Percentiles rank a stretch among this genome's conserved stretches.
phyloP scores from a whole-genome alignment of 2,329 filamentous ascomycete genomes.

The Trichophyton verrucosum region DNA sequence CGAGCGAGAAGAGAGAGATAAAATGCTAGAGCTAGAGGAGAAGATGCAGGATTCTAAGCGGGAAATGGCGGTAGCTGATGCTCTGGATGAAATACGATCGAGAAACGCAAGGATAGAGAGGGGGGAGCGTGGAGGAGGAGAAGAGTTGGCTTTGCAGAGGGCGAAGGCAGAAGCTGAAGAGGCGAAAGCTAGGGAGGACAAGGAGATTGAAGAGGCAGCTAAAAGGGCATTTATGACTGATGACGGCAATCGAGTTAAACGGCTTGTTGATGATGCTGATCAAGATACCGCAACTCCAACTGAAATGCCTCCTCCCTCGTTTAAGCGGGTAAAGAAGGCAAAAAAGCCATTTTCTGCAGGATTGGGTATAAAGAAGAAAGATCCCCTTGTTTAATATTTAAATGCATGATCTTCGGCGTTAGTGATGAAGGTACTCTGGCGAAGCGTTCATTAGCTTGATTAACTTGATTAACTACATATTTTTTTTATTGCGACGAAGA shows the following conservation, averaged over 20 bases:
- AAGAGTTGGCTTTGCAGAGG: conserved; percentile 31
- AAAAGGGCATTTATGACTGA: conserved; percentile 60
- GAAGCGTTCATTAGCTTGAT: not conserved
- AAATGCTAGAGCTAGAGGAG: conserved; percentile 88
- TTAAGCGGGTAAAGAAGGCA: conserved; percentile 66
- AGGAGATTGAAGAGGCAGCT: conserved; percentile 73
- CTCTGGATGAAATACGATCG: conserved; percentile 84
- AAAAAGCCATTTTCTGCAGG: conserved; percentile 69
- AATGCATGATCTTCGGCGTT: conserved; percentile 24
- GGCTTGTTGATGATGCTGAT: conserved; percentile 40
- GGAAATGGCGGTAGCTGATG: conserved; percentile 95
- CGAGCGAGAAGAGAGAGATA: conserved; percentile 62
- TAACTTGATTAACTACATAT: not conserved
- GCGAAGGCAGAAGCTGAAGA: conserved; percentile 47
- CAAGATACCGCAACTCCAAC: conserved; percentile 23
- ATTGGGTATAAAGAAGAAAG: conserved; percentile 80
- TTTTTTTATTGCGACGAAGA: not conserved
- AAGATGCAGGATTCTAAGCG: conserved; percentile 87
- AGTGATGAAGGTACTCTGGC: not conserved
- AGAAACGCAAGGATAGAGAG: conserved; percentile 79
- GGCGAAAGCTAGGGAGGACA: conserved; percentile 52
- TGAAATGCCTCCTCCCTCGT: conserved; percentile 46
- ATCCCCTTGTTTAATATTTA: conserved; percentile 32
- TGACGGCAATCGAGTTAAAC: conserved; percentile 42
- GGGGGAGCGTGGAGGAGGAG: conserved; percentile 53